Evolutionary conservation across 169 alveolate species (phyloP).

Genomic region (Cryptosporidium baileyi): DNA sequence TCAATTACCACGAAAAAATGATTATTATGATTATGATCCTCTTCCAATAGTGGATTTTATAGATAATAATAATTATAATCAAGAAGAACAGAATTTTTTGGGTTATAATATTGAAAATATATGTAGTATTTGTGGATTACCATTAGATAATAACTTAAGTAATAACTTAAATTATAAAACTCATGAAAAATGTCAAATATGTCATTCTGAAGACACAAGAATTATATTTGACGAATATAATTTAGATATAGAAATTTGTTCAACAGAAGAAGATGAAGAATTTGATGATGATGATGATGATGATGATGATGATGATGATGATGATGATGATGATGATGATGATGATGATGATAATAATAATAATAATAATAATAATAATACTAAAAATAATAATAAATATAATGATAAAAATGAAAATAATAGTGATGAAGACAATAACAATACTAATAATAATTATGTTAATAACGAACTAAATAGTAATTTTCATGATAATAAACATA

Average conservation of each 20-base stretch:
- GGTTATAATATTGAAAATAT: neutral
- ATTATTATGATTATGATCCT: slow-evolving; percentile 42
- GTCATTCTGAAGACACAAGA: neutral
- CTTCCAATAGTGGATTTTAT: neutral
- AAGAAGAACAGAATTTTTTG: neutral
- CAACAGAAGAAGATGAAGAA: slow-evolving; percentile 17
- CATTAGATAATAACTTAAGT: neutral
- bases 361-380: neutral
- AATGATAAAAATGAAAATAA: neutral
- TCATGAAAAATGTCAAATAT: slow-evolving; percentile 2
- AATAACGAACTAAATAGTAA: neutral
- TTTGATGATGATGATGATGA: slow-evolving; percentile 5
- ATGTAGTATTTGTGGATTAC: slow-evolving; percentile 40
- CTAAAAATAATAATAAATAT: too few relatives aligned
- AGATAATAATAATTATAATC: neutral
- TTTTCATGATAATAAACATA: neutral
- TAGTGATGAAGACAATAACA: too few relatives aligned
- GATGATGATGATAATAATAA: neutral
- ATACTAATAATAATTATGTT: too few relatives aligned
- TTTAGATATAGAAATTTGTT: slow-evolving; percentile 37
- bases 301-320: slow-evolving; percentile 1
- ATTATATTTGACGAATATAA: slow-evolving; percentile 13
- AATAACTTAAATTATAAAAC: neutral
- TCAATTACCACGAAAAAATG: slow-evolving; percentile 53
- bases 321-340: neutral